phyloP scores from a whole-genome alignment of 129 eudicot species.

The Gnaphalium uliginosum region DNA sequence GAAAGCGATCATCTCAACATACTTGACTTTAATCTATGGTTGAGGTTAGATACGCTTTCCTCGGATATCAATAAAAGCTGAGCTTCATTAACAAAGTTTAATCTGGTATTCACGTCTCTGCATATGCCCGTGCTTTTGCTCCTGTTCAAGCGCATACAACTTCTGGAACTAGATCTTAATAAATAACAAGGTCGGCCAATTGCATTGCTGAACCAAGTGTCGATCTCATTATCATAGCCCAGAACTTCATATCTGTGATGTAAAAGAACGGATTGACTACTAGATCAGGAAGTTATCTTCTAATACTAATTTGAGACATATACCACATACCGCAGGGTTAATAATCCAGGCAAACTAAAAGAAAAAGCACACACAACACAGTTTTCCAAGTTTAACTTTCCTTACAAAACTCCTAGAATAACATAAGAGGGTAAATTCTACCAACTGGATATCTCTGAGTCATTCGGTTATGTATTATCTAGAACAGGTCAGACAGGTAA shows the following conservation, averaged over 20 bases:
- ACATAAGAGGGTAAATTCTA: not conserved
- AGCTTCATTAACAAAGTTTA: constrained; percentile 91
- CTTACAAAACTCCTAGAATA: not conserved
- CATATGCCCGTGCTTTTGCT: constrained; percentile 40
- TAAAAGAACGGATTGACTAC: not conserved
- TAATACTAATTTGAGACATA: constrained; percentile 4
- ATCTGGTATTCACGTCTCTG: constrained; percentile 52
- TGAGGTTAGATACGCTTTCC: constrained; percentile 81
- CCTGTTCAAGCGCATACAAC: constrained; percentile 33
- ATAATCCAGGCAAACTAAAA: too few relatives aligned
- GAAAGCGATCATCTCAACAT: constrained; percentile 29
- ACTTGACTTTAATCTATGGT: constrained; percentile 66
- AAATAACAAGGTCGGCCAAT: constrained; percentile 84
- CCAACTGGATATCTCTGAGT: not conserved
- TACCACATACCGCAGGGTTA: not conserved
- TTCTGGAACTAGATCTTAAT: constrained; percentile 45
- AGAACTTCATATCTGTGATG: constrained; percentile 65
- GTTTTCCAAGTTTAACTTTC: too few relatives aligned
- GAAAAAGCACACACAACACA: too few relatives aligned
- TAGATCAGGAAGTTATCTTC: not conserved
- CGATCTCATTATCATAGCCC: constrained; percentile 57
- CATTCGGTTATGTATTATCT: not conserved
- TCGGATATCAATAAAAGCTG: constrained; percentile 83
- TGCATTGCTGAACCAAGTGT: constrained; percentile 83
- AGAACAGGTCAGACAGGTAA: not conserved